Evolutionary conservation across 495 filamentous ascomycete species (phyloP).

Genomic region (Penicillium bialowiezense): DNA sequence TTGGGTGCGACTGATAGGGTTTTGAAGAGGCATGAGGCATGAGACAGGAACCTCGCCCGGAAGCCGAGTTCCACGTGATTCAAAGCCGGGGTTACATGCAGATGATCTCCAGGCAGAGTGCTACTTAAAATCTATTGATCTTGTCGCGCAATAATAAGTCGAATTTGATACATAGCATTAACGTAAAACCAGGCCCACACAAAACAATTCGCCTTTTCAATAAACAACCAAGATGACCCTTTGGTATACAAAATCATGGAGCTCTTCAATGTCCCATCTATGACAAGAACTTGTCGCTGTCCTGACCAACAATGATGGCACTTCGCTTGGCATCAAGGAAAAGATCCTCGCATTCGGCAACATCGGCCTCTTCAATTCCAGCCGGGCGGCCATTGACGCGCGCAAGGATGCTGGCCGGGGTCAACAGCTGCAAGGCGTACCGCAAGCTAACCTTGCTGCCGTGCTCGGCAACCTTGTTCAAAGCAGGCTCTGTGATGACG

Average conservation of each 20-base stretch:
- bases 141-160: not conserved
- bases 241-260: conserved; percentile 30
- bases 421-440: conserved; percentile 88
- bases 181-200: conserved; percentile 23
- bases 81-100: conserved; percentile 1
- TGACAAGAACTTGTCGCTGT: conserved; percentile 61
- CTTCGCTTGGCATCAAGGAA: conserved; percentile 89
- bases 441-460: conserved; percentile 83
- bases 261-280: conserved; percentile 21
- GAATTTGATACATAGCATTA: conserved; percentile 26
- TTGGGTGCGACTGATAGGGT: not conserved
- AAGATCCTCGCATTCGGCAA: conserved; percentile 83
- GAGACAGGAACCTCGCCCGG: conserved; percentile 9
- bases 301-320: conserved; percentile 65
- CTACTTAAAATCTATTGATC: not conserved
- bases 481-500: conserved; percentile 72
- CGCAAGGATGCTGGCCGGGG: conserved; percentile 75
- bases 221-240: conserved; percentile 21
- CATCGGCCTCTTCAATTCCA: conserved; percentile 76
- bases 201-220: conserved; percentile 31
- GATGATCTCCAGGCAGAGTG: no score
- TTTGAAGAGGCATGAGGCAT: not conserved
- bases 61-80: conserved; percentile 6
- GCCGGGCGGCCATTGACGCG: conserved; percentile 64
- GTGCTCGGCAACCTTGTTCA: conserved; percentile 80